A percentile compares a stretch with the other conserved stretches of the same genome.
These are phyloP conservation scores for Pseudonitzschia delicatissima DNA, from an alignment of 108 stramenopile genomes.

Conservation along the genomic window DNA sequence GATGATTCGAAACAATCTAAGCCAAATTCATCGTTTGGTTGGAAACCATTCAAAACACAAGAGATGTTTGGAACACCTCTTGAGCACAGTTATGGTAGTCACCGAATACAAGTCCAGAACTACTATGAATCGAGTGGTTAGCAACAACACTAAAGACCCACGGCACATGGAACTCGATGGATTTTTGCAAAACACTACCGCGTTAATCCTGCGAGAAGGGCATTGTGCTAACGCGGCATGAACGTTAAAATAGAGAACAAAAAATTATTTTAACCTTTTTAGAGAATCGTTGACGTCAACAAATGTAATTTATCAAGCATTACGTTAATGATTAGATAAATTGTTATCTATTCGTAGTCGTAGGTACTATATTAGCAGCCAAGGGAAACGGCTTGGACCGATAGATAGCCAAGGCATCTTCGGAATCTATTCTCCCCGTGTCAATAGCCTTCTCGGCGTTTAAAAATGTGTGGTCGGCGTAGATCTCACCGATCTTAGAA, in stretches of 20 bases:
- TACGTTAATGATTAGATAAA: no score
- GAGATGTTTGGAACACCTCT: conserved; percentile 25
- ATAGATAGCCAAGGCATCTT: not conserved
- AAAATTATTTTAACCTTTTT: no score
- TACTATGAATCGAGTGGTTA: not conserved
- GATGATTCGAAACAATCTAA: conserved; percentile 36
- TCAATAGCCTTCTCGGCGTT: not conserved
- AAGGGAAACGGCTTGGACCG: not conserved
- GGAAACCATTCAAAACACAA: conserved; percentile 16
- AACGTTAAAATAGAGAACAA: no score
- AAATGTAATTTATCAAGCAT: no score
- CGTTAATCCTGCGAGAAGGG: not conserved
- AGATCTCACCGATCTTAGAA: not conserved
- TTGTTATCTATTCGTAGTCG: no score
- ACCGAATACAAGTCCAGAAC: conserved; percentile 4
- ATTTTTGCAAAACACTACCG: conserved; percentile 1
- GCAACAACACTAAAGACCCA: not conserved
- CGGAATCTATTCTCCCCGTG: not conserved
- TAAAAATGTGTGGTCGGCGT: not conserved
- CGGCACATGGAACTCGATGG: conserved; percentile 3
- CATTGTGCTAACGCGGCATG: not conserved
- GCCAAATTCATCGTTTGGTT: conserved; percentile 25
- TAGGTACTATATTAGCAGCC: no score
- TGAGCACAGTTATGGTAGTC: conserved; percentile 31
- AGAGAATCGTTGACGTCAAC: no score